Percentiles rank a stretch among this genome's conserved stretches.
Evolutionary conservation across 2,329 filamentous ascomycete genomes (phyloP).

Genomic region (Aspergillus sp.): DNA sequence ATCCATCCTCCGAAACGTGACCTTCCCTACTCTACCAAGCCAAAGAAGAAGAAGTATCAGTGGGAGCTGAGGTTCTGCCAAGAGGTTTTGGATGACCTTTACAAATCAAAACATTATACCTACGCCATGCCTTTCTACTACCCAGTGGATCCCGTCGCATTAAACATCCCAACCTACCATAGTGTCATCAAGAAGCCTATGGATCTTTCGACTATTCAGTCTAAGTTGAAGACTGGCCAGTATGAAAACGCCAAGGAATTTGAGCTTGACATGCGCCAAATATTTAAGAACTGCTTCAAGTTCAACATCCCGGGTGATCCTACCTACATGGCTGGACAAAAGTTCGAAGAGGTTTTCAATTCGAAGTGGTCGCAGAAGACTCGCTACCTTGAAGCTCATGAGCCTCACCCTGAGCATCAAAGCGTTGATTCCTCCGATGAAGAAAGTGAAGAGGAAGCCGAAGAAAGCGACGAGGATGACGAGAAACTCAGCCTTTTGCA

Average conservation of each 20-base stretch:
- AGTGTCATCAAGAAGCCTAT: constrained; percentile 95
- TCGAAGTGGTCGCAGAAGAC: constrained; percentile 72
- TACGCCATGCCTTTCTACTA: constrained; percentile 71
- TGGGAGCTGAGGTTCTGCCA: constrained; percentile 89
- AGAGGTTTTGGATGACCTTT: constrained; percentile 71
- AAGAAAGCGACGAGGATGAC: constrained; percentile 60
- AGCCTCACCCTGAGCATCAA: constrained; percentile 59
- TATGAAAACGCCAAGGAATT: constrained; percentile 83
- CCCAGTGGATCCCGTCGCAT: constrained; percentile 86
- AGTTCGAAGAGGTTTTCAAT: constrained; percentile 71
- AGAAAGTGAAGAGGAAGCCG: constrained; percentile 67
- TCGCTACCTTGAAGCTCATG: constrained; percentile 73
- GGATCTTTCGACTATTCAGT: constrained; percentile 79
- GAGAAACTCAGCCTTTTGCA: constrained; percentile 62
- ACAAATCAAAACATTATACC: constrained; percentile 64
- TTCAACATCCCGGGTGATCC: constrained; percentile 82
- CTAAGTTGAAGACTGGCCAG: constrained; percentile 70
- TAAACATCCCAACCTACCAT: constrained; percentile 91
- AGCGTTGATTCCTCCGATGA: constrained; percentile 64
- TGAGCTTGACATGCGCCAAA: constrained; percentile 73
- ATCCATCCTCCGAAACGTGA: constrained; percentile 93
- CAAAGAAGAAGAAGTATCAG: constrained; percentile 85
- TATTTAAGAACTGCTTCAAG: constrained; percentile 84
- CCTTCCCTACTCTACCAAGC: constrained; percentile 80
- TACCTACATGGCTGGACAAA: constrained; percentile 66